Evolutionary conservation across 2,329 filamentous ascomycete species (phyloP), one percentile per base, ranked within the genome.

Genomic region (Pseudomassariella vexata): DNA sequence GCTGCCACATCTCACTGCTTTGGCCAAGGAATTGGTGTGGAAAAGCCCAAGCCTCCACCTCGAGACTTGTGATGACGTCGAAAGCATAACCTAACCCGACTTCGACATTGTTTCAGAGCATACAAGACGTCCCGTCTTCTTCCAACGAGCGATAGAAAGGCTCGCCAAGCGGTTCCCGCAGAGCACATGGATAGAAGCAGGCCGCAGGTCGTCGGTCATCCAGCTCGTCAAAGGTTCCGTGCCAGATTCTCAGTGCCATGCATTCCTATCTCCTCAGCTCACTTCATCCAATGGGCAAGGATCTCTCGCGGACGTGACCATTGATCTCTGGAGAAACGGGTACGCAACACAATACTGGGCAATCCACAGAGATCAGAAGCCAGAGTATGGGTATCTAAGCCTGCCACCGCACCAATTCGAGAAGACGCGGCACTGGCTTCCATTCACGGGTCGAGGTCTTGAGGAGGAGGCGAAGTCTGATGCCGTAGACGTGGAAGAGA

Each of bases 361-460:
- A 0, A 47, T 49, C 22, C 45, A 55, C 17, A 33, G 30, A 6
- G 10, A 6, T 12, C 40, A 46, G 16, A 28, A 30, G 15, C 3
- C 11, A 4, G 19, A 37, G 5, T 50, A 39, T 10, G 6, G 4
- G 8, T 14, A 10, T 3, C 16, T 51, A 4, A 38, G 38, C 14
- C 32, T 56, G n/a, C 52, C 54, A 4, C 37, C 44, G 0, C 53
- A 54, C 14, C 51, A 53, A 19, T 57, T 55, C 22, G 45, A 49
- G 9, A 47, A 50, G 29, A 42, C 37, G 5, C 30, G 34, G 1
- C 46, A 53, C 28, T 55, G 53, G 50, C 24, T 34, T 0, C 24
- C 24, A 2, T 28, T 23, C 12, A 25, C 21, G 6, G 19, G 27
- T 8, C 23, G 25, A 14, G n/a, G 24, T 15, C 5, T n/a, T 5